These are phyloP conservation scores for Fusarium pseudocircinatum DNA, from an alignment of 2,329 filamentous ascomycete genomes.

Conservation along the genomic window DNA sequence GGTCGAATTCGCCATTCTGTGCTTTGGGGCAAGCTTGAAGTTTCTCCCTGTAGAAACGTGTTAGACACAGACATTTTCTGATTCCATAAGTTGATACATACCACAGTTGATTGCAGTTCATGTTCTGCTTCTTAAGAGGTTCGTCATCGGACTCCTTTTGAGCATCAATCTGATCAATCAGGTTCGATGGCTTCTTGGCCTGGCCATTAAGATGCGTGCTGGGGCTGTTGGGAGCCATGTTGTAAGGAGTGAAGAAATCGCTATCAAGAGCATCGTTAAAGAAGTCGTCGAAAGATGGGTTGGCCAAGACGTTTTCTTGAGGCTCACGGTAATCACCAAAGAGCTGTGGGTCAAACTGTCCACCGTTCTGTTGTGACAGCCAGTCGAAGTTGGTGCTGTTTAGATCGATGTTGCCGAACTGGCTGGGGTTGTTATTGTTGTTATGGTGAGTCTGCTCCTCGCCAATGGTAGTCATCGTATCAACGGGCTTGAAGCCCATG, in stretches of 20 bases:
- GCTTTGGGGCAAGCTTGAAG: conserved; percentile 88
- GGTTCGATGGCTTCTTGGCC: conserved; percentile 66
- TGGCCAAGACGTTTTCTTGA: conserved; percentile 79
- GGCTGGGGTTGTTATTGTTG: conserved; percentile 48
- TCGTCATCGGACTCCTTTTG: conserved; percentile 77
- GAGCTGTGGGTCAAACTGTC: conserved; percentile 88
- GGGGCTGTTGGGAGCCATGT: conserved; percentile 65
- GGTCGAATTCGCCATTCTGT: conserved; percentile 89
- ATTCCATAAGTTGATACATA: conserved; percentile 58
- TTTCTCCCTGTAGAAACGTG: conserved; percentile 76
- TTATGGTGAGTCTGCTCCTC: conserved; percentile 65
- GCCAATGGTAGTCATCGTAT: conserved; percentile 71
- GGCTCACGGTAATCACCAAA: conserved; percentile 94
- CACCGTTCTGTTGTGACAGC: conserved; percentile 82
- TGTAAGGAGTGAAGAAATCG: conserved; percentile 85
- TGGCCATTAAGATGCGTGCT: conserved; percentile 38
- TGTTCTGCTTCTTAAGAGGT: conserved; percentile 63
- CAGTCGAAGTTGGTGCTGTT: conserved; percentile 73
- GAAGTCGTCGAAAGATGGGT: conserved; percentile 76
- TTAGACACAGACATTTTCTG: conserved; percentile 46
- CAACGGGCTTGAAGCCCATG: conserved; percentile 69
- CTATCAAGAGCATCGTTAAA: conserved; percentile 82
- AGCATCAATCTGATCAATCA: conserved; percentile 82
- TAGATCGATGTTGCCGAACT: conserved; percentile 50
- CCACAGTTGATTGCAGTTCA: conserved; percentile 94